Evolutionary conservation across 1,284 basidiomycete genomes (phyloP).

Genomic region (Fomitopsis pinicola): DNA sequence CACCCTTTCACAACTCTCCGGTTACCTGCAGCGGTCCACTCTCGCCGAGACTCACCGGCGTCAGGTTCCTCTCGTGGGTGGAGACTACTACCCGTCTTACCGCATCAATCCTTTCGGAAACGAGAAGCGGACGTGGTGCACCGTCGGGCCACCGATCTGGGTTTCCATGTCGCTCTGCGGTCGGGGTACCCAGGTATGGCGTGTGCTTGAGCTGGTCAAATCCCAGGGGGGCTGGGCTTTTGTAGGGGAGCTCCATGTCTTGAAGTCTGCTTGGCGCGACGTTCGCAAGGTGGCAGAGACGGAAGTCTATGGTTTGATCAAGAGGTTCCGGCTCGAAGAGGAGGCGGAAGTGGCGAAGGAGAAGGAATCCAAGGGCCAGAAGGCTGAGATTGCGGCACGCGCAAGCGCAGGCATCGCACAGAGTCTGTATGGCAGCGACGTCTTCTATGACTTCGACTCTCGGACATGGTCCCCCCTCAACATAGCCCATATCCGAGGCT

Average conservation of each 20-base stretch:
- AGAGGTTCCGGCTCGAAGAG: not conserved
- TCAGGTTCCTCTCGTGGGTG: not conserved
- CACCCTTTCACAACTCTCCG: not conserved
- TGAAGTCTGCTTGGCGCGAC: conserved; percentile 16
- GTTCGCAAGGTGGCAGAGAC: conserved; percentile 9
- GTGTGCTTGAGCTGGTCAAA: conserved; percentile 1
- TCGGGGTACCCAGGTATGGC: conserved; percentile 13
- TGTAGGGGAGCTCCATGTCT: not conserved
- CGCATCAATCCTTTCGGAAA: not conserved
- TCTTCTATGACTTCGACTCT: not conserved
- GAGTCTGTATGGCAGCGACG: conserved; percentile 2
- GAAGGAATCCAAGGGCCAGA: too few species aligned
- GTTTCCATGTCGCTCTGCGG: conserved; percentile 16
- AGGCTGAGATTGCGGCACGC: not conserved
- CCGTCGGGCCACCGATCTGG: conserved; percentile 10
- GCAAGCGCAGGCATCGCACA: not conserved
- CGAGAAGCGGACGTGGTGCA: conserved; percentile 3
- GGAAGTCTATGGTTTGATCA: conserved; percentile 4
- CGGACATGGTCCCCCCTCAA: not conserved
- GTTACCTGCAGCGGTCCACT: too few species aligned
- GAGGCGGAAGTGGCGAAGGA: not conserved
- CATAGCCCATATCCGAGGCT: not conserved
- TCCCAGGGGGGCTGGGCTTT: not conserved
- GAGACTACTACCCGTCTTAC: not conserved
- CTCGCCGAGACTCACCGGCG: not conserved